A percentile compares a stretch with the other conserved stretches of the same genome.
These are phyloP conservation scores for Saccharomycopsis sp. DNA, from an alignment of 805 yeast genomes.

Conservation along the genomic window DNA sequence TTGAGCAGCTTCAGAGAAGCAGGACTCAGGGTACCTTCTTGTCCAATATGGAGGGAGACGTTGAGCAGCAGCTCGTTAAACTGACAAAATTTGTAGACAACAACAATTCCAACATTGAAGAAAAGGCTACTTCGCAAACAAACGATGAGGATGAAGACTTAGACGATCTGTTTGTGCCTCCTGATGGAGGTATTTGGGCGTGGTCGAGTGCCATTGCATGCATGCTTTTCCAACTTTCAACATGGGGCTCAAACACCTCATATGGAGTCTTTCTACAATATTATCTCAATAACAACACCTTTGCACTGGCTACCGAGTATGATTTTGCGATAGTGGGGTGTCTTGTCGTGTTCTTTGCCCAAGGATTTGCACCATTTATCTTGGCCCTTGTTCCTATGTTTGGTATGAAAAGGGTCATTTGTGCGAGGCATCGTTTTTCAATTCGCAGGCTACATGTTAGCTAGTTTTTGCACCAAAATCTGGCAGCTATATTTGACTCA, in stretches of 20 bases:
- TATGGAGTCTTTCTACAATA: conserved; percentile 49
- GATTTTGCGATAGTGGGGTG: conserved; percentile 56
- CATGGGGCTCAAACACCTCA: conserved; percentile 51
- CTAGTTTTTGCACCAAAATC: conserved; percentile 48
- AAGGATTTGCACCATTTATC: conserved; percentile 53
- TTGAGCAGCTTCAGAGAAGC: background rate
- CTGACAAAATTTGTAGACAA: background rate
- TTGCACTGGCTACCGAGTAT: conserved; percentile 43
- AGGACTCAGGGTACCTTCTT: conserved; percentile 3
- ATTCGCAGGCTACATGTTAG: conserved; percentile 50
- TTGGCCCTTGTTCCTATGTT: conserved; percentile 40
- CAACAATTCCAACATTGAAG: background rate
- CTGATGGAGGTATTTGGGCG: conserved; percentile 41
- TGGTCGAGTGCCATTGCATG: conserved; percentile 41
- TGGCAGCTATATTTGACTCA: conserved; percentile 69
- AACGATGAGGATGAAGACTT: conserved; percentile 28
- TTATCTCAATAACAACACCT: conserved; percentile 36
- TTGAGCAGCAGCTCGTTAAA: background rate
- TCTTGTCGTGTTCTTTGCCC: conserved; percentile 46
- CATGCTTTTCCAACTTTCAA: conserved; percentile 30
- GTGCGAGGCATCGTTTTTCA: conserved; percentile 43
- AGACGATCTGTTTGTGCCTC: conserved; percentile 30
- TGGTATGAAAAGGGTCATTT: conserved; percentile 43
- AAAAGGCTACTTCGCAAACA: background rate
- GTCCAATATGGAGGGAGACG: conserved; percentile 12